phyloP scores from a whole-genome alignment of 805 yeast species.

The Metschnikowia kofuensis region DNA sequence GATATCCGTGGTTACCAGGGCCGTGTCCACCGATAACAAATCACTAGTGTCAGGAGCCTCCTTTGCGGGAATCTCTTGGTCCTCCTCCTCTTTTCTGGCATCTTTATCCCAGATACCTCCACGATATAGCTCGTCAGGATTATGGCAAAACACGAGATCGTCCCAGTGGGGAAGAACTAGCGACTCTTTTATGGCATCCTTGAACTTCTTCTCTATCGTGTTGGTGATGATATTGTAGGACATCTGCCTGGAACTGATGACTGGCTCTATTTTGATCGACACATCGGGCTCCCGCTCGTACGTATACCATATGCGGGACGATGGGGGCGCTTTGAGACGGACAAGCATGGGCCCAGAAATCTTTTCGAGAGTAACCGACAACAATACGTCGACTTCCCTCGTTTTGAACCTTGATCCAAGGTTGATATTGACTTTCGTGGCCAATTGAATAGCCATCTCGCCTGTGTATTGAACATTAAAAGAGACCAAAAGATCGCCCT shows the following conservation, averaged over 20 bases:
- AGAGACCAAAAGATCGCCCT: slow-evolving; percentile 67
- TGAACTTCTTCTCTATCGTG: slow-evolving; percentile 71
- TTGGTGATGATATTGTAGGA: slow-evolving; percentile 77
- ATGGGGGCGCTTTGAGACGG: slow-evolving; percentile 83
- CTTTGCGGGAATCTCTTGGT: not conserved
- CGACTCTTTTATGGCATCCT: slow-evolving; percentile 75
- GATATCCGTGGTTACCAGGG: slow-evolving; percentile 3
- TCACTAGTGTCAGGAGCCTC: not conserved
- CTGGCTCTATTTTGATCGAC: slow-evolving; percentile 79
- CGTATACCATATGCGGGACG: slow-evolving; percentile 86
- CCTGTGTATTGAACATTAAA: slow-evolving; percentile 71
- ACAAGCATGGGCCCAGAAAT: slow-evolving; percentile 73
- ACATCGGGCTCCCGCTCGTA: slow-evolving; percentile 77
- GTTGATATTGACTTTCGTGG: slow-evolving; percentile 75
- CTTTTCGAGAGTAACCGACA: slow-evolving; percentile 65
- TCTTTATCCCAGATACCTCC: slow-evolving; percentile 86
- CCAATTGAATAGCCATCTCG: slow-evolving; percentile 66
- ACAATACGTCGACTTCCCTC: slow-evolving; percentile 69
- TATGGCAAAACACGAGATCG: slow-evolving; percentile 69
- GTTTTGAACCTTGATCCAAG: slow-evolving; percentile 73
- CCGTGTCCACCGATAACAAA: slow-evolving; percentile 2
- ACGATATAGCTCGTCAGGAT: slow-evolving; percentile 68
- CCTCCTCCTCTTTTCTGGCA: not conserved
- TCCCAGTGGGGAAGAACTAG: slow-evolving; percentile 88
- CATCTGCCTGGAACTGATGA: slow-evolving; percentile 81